phyloP scores from a whole-genome alignment of 164 flowering plant species.

The Cinnamomum micranthum region DNA sequence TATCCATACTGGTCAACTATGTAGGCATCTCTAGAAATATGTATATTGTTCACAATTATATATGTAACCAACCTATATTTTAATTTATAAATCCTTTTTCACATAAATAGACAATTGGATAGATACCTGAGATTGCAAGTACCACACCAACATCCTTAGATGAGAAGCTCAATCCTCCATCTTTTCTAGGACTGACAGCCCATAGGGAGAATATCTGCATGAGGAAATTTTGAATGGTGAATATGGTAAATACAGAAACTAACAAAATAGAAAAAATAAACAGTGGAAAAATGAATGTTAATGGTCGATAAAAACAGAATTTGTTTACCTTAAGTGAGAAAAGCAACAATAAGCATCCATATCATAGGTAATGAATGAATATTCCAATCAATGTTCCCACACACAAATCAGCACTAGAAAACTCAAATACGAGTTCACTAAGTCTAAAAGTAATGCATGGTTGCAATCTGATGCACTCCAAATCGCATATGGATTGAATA shows the following conservation, averaged over 20 bases:
- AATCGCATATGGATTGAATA: too few species aligned
- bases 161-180: conserved; percentile 66
- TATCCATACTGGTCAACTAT: not conserved
- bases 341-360: too few species aligned
- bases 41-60: not conserved
- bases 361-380: too few species aligned
- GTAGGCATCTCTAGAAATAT: not conserved
- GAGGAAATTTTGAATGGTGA: not conserved
- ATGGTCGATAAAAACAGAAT: too few species aligned
- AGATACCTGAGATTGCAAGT: conserved; percentile 57
- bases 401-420: too few species aligned
- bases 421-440: too few species aligned
- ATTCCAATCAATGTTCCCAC: too few species aligned
- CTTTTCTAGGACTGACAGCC: conserved; percentile 63
- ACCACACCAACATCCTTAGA: conserved; percentile 62
- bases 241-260: not conserved
- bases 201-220: conserved; percentile 72
- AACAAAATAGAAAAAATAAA: not conserved
- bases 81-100: too few species aligned
- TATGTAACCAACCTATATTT: not conserved
- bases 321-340: too few species aligned
- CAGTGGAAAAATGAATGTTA: not conserved
- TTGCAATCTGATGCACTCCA: too few species aligned
- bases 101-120: not conserved
- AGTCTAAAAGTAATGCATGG: too few species aligned